Percentiles rank a stretch among this genome's conserved stretches.
These are phyloP conservation scores for Linum usitatissimum DNA, from an alignment of 345 rosid genomes.

Conservation along the genomic window DNA sequence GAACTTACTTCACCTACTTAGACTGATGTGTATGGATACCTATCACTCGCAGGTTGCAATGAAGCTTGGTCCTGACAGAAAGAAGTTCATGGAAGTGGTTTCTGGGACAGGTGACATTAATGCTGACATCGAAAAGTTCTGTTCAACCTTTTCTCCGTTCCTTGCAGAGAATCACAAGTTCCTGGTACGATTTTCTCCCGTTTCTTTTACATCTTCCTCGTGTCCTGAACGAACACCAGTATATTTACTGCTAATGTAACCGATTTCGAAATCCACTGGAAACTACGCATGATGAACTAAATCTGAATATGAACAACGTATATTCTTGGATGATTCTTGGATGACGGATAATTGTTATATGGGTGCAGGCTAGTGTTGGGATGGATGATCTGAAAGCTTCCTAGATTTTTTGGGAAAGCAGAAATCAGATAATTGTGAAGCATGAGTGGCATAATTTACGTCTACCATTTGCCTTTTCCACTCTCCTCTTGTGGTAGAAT, in stretches of 20 bases:
- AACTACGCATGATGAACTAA: background rate
- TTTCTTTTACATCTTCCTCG: background rate
- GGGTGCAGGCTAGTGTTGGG: slow-evolving; percentile 66
- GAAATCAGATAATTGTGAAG: background rate
- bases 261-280: background rate
- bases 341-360: slow-evolving; percentile 9
- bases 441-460: background rate
- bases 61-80: slow-evolving; percentile 96
- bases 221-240: background rate
- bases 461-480: background rate
- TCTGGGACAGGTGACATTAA: slow-evolving; percentile 64
- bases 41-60: slow-evolving; percentile 57
- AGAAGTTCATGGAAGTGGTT: slow-evolving; percentile 86
- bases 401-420: slow-evolving; percentile 11
- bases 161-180: slow-evolving; percentile 86
- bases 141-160: slow-evolving; percentile 60
- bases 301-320: background rate
- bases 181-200: slow-evolving; percentile 44
- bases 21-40: background rate
- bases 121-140: slow-evolving; percentile 80
- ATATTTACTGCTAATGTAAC: no score
- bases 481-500: background rate
- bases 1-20: no score
- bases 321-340: no score
- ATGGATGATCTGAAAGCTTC: slow-evolving; percentile 87